Evolutionary conservation across 805 yeast species (phyloP).

Genomic region (Zygoascus biomembranicola): DNA sequence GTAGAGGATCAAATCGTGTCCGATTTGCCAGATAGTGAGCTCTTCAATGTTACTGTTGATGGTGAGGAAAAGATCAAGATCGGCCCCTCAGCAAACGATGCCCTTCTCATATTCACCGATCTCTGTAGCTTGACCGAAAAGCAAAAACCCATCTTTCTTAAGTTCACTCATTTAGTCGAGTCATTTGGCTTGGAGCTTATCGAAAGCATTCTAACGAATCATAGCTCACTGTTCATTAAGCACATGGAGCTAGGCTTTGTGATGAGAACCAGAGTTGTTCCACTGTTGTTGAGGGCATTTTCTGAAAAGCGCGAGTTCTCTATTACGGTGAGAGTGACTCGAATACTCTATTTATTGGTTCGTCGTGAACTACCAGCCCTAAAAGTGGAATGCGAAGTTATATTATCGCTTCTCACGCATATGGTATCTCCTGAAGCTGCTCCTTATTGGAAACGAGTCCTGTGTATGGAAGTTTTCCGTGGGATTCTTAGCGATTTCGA

Average conservation of each 20-base stretch:
- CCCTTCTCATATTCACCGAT: conserved; percentile 61
- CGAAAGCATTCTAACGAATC: conserved; percentile 68
- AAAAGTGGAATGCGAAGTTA: conserved; percentile 73
- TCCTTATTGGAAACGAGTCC: conserved; percentile 63
- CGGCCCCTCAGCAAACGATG: conserved; percentile 54
- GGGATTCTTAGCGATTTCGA: conserved; percentile 50
- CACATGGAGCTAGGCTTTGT: conserved; percentile 62
- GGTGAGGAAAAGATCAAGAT: conserved; percentile 37
- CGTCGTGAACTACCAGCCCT: conserved; percentile 53
- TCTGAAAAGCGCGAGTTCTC: conserved; percentile 56
- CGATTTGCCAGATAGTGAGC: conserved; percentile 17
- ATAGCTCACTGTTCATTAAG: conserved; percentile 43
- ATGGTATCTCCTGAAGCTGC: conserved; percentile 50
- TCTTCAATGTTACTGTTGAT: conserved; percentile 27
- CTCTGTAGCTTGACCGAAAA: conserved; percentile 60
- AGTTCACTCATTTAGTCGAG: conserved; percentile 43
- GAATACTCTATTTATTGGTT: conserved; percentile 58
- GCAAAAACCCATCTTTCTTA: conserved; percentile 47
- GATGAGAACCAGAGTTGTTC: conserved; percentile 62
- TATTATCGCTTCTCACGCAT: conserved; percentile 67
- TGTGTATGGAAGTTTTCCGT: conserved; percentile 66
- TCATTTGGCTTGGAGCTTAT: conserved; percentile 72
- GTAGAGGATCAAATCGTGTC: conserved; percentile 30
- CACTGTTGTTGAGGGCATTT: conserved; percentile 62
- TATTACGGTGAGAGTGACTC: conserved; percentile 61